phyloP scores from a whole-genome alignment of 2,329 filamentous ascomycete species.

The Atkinsonella texensis region DNA sequence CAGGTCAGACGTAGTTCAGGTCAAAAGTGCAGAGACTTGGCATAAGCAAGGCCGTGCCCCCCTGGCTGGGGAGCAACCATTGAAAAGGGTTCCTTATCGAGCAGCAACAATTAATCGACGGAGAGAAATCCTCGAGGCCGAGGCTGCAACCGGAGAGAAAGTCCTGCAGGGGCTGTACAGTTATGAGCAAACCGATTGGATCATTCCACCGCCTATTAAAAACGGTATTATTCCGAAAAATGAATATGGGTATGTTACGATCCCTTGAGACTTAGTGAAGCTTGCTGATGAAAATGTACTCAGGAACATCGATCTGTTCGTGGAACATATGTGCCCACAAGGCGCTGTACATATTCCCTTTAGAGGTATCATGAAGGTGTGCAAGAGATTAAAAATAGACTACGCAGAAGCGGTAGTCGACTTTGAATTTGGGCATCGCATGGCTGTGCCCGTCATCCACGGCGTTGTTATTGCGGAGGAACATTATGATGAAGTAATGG shows the following conservation, averaged over 20 bases:
- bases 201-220: slow-evolving; percentile 76
- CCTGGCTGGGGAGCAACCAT: slow-evolving; percentile 53
- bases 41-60: slow-evolving; percentile 88
- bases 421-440: slow-evolving; percentile 91
- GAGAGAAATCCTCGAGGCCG: slow-evolving; percentile 77
- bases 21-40: slow-evolving; percentile 92
- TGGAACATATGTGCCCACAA: slow-evolving; percentile 77
- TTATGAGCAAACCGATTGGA: slow-evolving; percentile 82
- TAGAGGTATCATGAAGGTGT: slow-evolving; percentile 65
- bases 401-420: slow-evolving; percentile 91
- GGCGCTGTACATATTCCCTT: slow-evolving; percentile 78
- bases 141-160: slow-evolving; percentile 69
- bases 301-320: slow-evolving; percentile 87
- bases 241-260: slow-evolving; percentile 51
- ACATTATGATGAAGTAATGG: slow-evolving; percentile 60
- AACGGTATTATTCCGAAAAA: slow-evolving; percentile 89
- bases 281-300: slow-evolving; percentile 7
- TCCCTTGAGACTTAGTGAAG: neutral
- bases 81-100: slow-evolving; percentile 82
- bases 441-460: slow-evolving; percentile 83
- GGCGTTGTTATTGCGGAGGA: slow-evolving; percentile 83
- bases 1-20: slow-evolving; percentile 67
- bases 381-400: slow-evolving; percentile 73
- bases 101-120: slow-evolving; percentile 81
- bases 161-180: slow-evolving; percentile 79